Conservation (phyloP, 306 rosid species). For the Delonix regia region DNA sequence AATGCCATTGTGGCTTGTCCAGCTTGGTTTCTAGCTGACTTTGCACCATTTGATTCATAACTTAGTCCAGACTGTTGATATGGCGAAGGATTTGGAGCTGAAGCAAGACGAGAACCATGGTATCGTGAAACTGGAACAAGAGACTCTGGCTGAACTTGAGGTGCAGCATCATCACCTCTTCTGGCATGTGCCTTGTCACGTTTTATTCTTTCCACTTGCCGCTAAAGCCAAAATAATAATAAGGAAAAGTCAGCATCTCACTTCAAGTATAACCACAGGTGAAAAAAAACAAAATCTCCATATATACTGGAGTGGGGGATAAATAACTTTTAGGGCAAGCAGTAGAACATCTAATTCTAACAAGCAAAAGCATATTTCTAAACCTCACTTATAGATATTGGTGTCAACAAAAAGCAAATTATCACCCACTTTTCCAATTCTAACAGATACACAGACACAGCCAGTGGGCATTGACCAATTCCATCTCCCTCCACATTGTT, state of each 20-base stretch:
- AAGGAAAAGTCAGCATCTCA: neutral
- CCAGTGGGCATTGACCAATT: neutral
- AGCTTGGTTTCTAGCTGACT: conserved; percentile 29
- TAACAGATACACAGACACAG: neutral
- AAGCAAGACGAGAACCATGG: conserved; percentile 95
- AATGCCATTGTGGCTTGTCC: conserved; percentile 29
- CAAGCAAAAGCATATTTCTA: conserved; percentile 1
- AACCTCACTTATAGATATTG: neutral
- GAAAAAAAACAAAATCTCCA: too few species aligned
- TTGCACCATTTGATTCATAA: conserved; percentile 29
- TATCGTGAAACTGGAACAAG: conserved; percentile 75
- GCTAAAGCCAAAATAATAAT: conserved; percentile 50
- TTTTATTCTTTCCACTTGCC: conserved; percentile 84
- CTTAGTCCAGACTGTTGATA: conserved; percentile 53
- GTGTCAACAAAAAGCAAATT: neutral
- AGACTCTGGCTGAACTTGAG: conserved; percentile 75
- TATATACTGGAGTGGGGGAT: neutral
- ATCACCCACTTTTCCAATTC: neutral
- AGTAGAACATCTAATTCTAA: conserved; percentile 11
- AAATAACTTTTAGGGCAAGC: neutral
- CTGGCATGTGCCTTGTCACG: conserved; percentile 76
- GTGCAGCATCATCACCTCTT: conserved; percentile 84
- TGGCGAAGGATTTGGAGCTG: conserved; percentile 80
- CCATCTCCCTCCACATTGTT: neutral
- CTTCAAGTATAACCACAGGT: neutral